Evolutionary conservation across 75 land plant genomes (phyloP).

Genomic region (Pinus tabuliformis): DNA sequence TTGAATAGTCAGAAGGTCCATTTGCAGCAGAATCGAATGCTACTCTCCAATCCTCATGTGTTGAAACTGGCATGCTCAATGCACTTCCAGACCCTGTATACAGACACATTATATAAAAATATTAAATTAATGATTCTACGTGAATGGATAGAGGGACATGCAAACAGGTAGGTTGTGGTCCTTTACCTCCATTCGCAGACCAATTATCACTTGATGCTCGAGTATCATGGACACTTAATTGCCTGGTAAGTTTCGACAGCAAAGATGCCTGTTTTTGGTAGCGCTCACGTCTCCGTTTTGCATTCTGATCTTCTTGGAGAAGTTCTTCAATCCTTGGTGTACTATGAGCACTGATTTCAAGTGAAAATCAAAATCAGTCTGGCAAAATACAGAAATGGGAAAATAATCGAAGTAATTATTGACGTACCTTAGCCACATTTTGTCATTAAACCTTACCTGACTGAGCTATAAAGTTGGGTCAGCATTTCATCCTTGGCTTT

Average conservation of each 20-base stretch:
- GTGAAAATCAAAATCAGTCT: neutral
- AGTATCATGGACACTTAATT: conserved; percentile 83
- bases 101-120: neutral
- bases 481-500: conserved; percentile 98
- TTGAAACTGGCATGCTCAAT: conserved; percentile 42
- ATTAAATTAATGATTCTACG: neutral
- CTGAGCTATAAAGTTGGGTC: conserved; percentile 88
- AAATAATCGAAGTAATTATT: neutral
- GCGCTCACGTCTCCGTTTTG: conserved; percentile 75
- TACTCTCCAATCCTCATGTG: conserved; percentile 85
- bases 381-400: neutral
- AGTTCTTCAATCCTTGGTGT: conserved; percentile 77
- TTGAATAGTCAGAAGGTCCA: conserved; percentile 37
- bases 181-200: conserved; percentile 48
- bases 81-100: conserved; percentile 13
- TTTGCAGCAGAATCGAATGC: conserved; percentile 95
- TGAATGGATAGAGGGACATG: neutral
- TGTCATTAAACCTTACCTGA: conserved; percentile 45
- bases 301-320: conserved; percentile 83
- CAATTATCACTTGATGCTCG: conserved; percentile 63
- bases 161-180: neutral
- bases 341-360: conserved; percentile 58
- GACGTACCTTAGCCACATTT: neutral
- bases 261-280: conserved; percentile 69
- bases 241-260: conserved; percentile 73